phyloP scores from a whole-genome alignment of 164 flowering plant species.

The Annona cherimola region DNA sequence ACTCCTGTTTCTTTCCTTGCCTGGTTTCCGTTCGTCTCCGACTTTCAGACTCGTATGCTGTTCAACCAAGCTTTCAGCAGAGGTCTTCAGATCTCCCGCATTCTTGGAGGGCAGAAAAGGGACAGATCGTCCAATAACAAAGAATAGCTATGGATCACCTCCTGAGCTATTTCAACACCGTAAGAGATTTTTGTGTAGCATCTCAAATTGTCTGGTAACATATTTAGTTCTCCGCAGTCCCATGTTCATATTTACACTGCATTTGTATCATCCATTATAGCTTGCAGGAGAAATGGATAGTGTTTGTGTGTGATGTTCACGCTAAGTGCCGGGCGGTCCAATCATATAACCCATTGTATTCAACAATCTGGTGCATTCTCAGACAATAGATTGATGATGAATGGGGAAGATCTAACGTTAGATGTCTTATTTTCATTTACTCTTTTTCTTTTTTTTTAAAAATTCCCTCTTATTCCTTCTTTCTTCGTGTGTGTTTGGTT shows the following conservation, averaged over 20 bases:
- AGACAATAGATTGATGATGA: too few species aligned
- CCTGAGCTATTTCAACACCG: background rate
- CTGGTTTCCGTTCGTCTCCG: conserved; percentile 93
- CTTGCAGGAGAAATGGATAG: background rate
- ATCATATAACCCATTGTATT: background rate
- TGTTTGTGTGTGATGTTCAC: background rate
- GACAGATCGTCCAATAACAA: conserved; percentile 19
- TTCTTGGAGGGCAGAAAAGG: conserved; percentile 65
- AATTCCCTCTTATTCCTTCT: too few species aligned
- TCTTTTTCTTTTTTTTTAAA: too few species aligned
- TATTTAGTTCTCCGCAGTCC: background rate
- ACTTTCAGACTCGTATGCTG: conserved; percentile 85
- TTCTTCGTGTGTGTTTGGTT: too few species aligned
- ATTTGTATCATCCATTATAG: background rate
- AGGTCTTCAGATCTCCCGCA: conserved; percentile 98
- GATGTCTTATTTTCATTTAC: too few species aligned
- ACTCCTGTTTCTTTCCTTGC: conserved; percentile 74
- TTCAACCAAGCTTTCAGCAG: conserved; percentile 97
- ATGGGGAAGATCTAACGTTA: too few species aligned
- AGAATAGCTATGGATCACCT: background rate
- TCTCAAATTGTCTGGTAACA: background rate
- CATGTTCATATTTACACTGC: background rate
- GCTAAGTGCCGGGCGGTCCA: background rate
- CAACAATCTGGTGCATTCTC: background rate
- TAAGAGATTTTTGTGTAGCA: background rate